Percentiles rank a stretch among this genome's conserved stretches.
Conservation (phyloP, 768 basidiomycete genomes). For the Lactarius deliciosus region DNA sequence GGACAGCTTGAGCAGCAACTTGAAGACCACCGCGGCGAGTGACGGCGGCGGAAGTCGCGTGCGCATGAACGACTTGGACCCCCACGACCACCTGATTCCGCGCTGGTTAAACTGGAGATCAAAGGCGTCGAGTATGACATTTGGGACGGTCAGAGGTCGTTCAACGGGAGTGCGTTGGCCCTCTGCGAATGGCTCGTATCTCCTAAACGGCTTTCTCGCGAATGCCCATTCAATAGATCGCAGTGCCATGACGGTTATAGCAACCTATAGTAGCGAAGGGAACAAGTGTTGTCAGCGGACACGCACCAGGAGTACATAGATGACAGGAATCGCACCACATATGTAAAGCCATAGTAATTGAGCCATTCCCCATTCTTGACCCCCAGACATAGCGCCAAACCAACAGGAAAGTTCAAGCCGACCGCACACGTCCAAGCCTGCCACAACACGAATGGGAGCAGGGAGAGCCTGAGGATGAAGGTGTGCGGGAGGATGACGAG, state of each 20-base stretch:
- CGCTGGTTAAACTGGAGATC: constrained; percentile 25
- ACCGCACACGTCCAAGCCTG: constrained; percentile 16
- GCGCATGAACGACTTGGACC: constrained; percentile 12
- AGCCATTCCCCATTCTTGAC: constrained; percentile 8
- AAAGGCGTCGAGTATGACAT: constrained; percentile 23
- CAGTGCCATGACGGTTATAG: constrained; percentile 1
- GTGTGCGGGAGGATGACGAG: constrained; percentile 25
- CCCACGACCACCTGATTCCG: constrained; percentile 30
- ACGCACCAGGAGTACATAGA: no score
- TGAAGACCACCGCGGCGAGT: not conserved
- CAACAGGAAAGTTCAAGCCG: constrained; percentile 10
- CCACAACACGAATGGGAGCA: constrained; percentile 19
- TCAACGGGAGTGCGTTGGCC: not conserved
- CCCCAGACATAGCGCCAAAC: constrained; percentile 5
- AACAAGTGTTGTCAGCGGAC: not conserved
- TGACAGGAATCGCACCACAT: constrained; percentile 15
- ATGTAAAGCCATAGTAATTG: constrained; percentile 9
- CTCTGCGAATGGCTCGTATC: constrained; percentile 3
- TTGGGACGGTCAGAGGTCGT: constrained; percentile 7
- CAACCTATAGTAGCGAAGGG: constrained; percentile 1
- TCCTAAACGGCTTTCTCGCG: constrained; percentile 5
- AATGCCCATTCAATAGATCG: constrained; percentile 23
- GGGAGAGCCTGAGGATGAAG: not conserved
- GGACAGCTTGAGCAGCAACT: constrained; percentile 4
- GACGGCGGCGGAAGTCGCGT: not conserved